Conservation (phyloP, 768 basidiomycete genomes). For the Lactarius hengduanensis region DNA sequence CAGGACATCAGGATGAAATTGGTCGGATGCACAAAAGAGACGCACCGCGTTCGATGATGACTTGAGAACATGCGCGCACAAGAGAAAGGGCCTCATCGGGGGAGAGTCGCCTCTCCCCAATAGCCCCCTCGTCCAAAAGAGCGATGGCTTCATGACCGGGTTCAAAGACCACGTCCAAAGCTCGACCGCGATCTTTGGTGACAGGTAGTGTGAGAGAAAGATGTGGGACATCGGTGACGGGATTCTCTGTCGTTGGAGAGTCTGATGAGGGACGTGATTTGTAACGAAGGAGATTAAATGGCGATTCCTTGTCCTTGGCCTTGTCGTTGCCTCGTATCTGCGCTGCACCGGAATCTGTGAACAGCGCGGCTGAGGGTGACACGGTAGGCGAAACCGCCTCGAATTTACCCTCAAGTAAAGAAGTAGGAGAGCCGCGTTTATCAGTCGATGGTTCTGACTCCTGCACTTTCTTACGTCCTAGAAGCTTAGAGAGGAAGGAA, state of each 20-base stretch:
- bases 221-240: conserved; percentile 44
- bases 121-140: conserved; percentile 50
- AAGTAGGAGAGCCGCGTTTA: conserved; percentile 40
- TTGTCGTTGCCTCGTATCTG: conserved; percentile 39
- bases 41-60: conserved; percentile 64
- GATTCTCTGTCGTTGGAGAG: conserved; percentile 38
- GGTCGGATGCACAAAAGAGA: conserved; percentile 24
- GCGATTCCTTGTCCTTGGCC: conserved; percentile 39
- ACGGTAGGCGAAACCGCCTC: conserved; percentile 58
- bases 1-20: conserved; percentile 5
- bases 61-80: conserved; percentile 65
- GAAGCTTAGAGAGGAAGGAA: conserved; percentile 75
- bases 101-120: conserved; percentile 57
- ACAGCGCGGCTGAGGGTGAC: conserved; percentile 38
- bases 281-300: conserved; percentile 51
- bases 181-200: conserved; percentile 48
- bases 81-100: conserved; percentile 63
- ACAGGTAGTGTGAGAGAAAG: conserved; percentile 62
- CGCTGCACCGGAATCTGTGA: conserved; percentile 34
- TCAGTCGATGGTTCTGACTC: conserved; percentile 44
- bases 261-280: conserved; percentile 44
- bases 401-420: conserved; percentile 71
- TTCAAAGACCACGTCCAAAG: conserved; percentile 60
- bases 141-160: conserved; percentile 50
- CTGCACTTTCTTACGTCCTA: conserved; percentile 69